Conservation (phyloP, 2,329 filamentous ascomycete species). For the Aurifilum marmelostoma region DNA sequence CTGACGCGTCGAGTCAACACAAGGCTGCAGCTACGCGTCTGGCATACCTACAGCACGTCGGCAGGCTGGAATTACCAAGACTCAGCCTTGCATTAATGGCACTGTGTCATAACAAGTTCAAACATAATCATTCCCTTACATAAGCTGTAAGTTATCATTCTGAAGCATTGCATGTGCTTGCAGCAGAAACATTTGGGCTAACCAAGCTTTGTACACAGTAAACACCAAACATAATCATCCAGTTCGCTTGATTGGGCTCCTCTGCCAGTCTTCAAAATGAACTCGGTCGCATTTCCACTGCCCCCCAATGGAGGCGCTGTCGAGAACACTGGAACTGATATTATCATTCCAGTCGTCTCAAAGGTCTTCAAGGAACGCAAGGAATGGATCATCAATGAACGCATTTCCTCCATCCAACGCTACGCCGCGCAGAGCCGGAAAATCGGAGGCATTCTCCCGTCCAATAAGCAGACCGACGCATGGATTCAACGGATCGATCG, state of each 20-base stretch:
- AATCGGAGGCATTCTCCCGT: background rate
- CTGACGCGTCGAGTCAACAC: background rate
- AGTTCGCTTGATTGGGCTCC: background rate
- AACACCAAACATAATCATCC: background rate
- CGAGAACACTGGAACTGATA: background rate
- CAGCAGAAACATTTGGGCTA: background rate
- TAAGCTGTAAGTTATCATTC: background rate
- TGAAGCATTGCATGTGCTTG: no score
- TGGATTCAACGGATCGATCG: background rate
- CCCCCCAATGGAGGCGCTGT: background rate
- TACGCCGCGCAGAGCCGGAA: constrained; percentile 11
- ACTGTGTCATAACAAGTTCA: background rate
- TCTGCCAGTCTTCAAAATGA: background rate
- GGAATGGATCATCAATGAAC: constrained; percentile 3
- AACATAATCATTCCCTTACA: background rate
- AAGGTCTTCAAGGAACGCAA: background rate
- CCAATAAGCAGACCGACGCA: background rate
- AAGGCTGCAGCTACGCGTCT: background rate
- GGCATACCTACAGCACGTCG: background rate
- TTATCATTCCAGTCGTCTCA: constrained; percentile 1
- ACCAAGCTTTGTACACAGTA: background rate
- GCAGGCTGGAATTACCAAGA: background rate
- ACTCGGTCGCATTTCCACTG: background rate
- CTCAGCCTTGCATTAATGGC: background rate
- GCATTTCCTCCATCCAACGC: background rate